These are phyloP conservation scores for Colletotrichum cordylinicola DNA, from an alignment of 2,329 filamentous ascomycete species.

Conservation along the genomic window DNA sequence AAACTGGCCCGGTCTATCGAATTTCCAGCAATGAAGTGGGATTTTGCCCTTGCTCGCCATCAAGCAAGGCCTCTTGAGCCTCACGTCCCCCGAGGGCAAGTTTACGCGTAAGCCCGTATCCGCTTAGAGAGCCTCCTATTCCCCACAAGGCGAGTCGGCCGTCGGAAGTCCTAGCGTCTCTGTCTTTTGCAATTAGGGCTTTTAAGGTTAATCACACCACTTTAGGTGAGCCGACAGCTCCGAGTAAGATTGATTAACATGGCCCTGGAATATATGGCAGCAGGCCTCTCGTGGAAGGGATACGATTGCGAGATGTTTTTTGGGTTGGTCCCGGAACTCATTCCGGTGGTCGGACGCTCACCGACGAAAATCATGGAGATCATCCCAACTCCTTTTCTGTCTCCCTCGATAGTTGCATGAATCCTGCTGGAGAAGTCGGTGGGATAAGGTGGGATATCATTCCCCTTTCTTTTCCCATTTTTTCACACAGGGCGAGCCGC, in stretches of 20 bases:
- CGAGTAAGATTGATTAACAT: background rate
- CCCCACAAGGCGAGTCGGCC: slow-evolving; percentile 2
- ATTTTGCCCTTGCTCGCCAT: background rate
- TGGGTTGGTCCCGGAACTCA: background rate
- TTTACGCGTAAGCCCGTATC: background rate
- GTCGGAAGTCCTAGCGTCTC: background rate
- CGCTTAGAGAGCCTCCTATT: background rate
- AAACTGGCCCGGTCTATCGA: background rate
- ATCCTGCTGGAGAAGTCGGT: background rate
- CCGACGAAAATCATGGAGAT: background rate
- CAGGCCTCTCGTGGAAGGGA: background rate
- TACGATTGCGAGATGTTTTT: background rate
- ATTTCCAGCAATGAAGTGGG: background rate
- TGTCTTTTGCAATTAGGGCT: background rate
- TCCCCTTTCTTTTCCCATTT: background rate
- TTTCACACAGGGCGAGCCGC: background rate
- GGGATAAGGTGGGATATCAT: background rate
- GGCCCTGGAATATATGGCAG: background rate
- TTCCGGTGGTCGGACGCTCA: background rate
- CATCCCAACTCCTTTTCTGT: background rate
- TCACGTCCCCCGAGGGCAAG: background rate
- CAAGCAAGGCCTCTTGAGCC: background rate
- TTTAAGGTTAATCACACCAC: slow-evolving; percentile 5
- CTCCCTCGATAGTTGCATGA: background rate
- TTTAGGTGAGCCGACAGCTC: background rate